These are phyloP conservation scores for Lipomyces yarrowii DNA, from an alignment of 1,139 yeast species.

Conservation along the genomic window DNA sequence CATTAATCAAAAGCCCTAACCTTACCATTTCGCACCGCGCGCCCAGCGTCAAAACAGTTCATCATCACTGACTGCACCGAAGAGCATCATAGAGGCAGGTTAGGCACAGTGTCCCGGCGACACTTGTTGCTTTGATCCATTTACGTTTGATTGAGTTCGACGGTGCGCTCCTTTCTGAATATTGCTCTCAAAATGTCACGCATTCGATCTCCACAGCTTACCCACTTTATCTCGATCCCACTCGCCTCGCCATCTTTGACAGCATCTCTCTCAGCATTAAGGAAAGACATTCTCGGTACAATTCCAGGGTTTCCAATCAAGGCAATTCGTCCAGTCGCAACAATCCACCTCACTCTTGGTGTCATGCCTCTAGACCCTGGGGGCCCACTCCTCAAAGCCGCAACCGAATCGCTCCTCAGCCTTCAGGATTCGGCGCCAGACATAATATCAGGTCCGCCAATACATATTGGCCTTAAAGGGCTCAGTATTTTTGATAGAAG, in stretches of 20 bases:
- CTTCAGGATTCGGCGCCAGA: neutral
- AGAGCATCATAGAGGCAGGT: neutral
- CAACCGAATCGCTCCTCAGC: neutral
- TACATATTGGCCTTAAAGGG: slow-evolving; percentile 14
- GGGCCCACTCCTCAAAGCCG: slow-evolving; percentile 1
- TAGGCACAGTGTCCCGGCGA: neutral
- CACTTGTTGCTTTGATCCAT: neutral
- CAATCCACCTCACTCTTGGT: slow-evolving; percentile 23
- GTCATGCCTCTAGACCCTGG: slow-evolving; percentile 15
- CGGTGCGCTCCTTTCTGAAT: neutral
- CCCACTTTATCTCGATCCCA: slow-evolving; percentile 25
- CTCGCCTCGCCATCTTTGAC: slow-evolving; percentile 8
- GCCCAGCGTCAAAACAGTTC: neutral
- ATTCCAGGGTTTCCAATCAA: slow-evolving; percentile 11
- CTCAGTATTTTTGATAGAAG: slow-evolving; percentile 10
- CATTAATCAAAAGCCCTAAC: neutral
- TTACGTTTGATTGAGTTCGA: neutral
- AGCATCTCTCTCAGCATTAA: slow-evolving; percentile 9
- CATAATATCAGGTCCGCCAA: neutral
- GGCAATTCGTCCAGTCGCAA: slow-evolving; percentile 17
- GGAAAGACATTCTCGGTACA: neutral
- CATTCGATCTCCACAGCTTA: slow-evolving; percentile 6
- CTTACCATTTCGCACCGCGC: neutral
- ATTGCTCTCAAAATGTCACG: neutral
- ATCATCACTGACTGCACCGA: neutral